These are phyloP conservation scores for Podosphaera fusca DNA, from an alignment of 2,329 filamentous ascomycete species.

Conservation along the genomic window DNA sequence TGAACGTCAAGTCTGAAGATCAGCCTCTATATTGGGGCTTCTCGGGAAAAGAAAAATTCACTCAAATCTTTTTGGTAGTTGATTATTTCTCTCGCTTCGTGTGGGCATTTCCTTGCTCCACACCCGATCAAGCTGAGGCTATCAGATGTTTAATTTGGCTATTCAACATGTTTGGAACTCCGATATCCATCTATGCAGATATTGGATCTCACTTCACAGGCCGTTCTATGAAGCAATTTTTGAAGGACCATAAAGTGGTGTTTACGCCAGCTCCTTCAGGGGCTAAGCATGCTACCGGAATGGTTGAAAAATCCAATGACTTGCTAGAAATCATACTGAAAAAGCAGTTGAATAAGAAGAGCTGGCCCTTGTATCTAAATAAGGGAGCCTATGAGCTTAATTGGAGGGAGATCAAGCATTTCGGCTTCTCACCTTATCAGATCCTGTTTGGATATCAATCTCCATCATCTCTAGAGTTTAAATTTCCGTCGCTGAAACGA, in stretches of 20 bases:
- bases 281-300: background rate
- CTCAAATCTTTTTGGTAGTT: background rate
- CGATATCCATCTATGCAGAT: background rate
- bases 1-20: background rate
- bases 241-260: background rate
- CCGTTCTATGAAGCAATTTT: background rate
- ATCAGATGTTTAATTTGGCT: background rate
- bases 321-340: background rate
- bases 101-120: background rate
- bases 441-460: background rate
- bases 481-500: background rate
- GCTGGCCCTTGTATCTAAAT: background rate
- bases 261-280: background rate
- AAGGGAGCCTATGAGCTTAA: background rate
- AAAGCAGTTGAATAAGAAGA: background rate
- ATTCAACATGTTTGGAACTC: background rate
- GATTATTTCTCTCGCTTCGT: background rate
- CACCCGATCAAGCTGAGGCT: background rate
- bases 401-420: background rate
- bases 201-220: background rate
- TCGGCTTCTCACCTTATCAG: background rate
- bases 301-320: conserved; percentile 1
- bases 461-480: background rate
- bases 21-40: background rate
- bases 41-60: background rate